Evolutionary conservation across 169 alveolate genomes (phyloP).

Genomic region (Babesia bigemina): DNA sequence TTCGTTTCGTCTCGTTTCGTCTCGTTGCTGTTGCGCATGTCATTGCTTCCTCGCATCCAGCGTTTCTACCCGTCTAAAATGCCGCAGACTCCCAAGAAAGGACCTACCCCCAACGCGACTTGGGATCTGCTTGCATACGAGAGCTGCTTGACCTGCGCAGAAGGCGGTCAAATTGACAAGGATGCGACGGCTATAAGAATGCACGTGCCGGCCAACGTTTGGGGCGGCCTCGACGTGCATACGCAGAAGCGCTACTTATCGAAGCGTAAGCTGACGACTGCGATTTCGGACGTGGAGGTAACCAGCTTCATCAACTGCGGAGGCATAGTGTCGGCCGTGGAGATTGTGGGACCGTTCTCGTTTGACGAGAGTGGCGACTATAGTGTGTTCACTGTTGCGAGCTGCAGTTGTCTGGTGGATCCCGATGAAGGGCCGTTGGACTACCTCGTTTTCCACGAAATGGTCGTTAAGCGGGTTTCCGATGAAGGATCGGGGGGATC

Average conservation of each 20-base stretch:
- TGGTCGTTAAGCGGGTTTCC: background rate
- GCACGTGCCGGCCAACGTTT: background rate
- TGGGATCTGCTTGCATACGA: constrained; percentile 28
- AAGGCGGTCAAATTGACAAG: background rate
- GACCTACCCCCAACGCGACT: background rate
- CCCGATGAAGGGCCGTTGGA: background rate
- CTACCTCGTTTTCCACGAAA: constrained; percentile 10
- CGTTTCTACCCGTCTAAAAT: background rate
- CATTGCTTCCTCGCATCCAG: background rate
- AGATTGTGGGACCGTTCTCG: constrained; percentile 4
- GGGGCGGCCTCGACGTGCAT: constrained; percentile 1
- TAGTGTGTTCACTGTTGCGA: constrained; percentile 1
- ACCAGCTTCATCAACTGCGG: constrained; percentile 19
- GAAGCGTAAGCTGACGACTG: background rate
- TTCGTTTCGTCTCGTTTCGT: background rate
- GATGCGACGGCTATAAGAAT: background rate
- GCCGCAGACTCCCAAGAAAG: constrained; percentile 12
- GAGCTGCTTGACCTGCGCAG: constrained; percentile 19
- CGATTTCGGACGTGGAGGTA: background rate
- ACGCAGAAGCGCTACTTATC: background rate
- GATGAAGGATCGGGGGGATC: background rate
- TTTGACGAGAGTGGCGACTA: background rate
- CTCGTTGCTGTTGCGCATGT: background rate
- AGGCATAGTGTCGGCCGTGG: background rate
- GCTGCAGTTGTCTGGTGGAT: background rate